phyloP scores from a whole-genome alignment of 1,284 basidiomycete genomes.

The Tilletia setariae region DNA sequence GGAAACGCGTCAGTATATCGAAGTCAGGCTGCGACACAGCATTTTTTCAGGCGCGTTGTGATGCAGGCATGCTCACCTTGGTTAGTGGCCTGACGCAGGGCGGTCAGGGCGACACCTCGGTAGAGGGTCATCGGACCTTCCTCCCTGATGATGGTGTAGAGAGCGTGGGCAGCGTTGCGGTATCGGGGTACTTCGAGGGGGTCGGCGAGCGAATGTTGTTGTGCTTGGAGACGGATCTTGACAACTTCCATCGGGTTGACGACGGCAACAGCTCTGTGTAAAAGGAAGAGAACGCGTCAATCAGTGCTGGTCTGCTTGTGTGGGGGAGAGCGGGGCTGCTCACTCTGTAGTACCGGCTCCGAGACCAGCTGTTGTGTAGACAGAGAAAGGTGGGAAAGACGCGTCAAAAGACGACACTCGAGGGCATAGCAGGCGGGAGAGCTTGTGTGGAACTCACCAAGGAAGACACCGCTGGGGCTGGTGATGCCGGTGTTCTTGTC shows the following conservation, averaged over 20 bases:
- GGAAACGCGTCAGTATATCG: constrained; percentile 4
- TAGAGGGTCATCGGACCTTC: constrained; percentile 81
- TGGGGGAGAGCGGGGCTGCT: constrained; percentile 12
- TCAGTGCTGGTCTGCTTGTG: neutral
- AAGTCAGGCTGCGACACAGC: neutral
- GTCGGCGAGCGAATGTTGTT: constrained; percentile 94
- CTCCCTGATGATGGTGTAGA: constrained; percentile 90
- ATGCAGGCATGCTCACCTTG: constrained; percentile 66
- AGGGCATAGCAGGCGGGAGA: too few relatives aligned
- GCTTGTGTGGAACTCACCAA: constrained; percentile 42
- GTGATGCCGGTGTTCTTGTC: constrained; percentile 74
- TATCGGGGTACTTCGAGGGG: constrained; percentile 90
- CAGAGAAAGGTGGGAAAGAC: constrained; percentile 5
- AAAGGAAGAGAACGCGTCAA: constrained; percentile 12
- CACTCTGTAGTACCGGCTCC: constrained; percentile 80
- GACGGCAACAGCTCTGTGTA: constrained; percentile 69
- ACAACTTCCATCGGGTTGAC: constrained; percentile 99
- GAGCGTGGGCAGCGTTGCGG: constrained; percentile 92
- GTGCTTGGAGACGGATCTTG: constrained; percentile 96
- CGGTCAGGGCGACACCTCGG: constrained; percentile 84
- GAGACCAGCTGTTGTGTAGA: constrained; percentile 68
- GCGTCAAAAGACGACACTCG: constrained; percentile 11
- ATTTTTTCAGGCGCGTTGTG: neutral
- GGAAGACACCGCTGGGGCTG: constrained; percentile 69
- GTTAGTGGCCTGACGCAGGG: constrained; percentile 93